Conservation (phyloP, 768 basidiomycete species). For the Mycena haematopus region DNA sequence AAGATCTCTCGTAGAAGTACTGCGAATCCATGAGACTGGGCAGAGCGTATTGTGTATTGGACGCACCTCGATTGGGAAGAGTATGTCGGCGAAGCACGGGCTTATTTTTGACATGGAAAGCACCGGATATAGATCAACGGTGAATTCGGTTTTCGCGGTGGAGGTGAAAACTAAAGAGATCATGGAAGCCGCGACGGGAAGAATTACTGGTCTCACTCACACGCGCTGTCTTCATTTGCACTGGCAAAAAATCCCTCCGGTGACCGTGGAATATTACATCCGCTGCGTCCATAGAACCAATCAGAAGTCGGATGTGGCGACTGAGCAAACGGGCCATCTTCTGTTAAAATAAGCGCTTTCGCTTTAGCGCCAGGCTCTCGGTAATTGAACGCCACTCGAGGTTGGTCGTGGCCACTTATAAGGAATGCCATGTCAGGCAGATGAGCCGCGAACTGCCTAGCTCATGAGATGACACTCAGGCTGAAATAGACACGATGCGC, state of each 20-base stretch:
- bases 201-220: not conserved
- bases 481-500: not conserved
- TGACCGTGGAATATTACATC: not conserved
- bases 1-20: slow-evolving; percentile 13
- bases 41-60: no score
- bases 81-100: slow-evolving; percentile 22
- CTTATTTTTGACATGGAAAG: slow-evolving; percentile 11
- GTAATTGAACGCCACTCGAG: slow-evolving; percentile 20
- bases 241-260: not conserved
- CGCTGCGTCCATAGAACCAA: not conserved
- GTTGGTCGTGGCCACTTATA: slow-evolving; percentile 14
- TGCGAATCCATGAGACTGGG: not conserved
- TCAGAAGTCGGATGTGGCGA: slow-evolving; percentile 6
- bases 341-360: not conserved
- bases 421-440: slow-evolving; percentile 18
- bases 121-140: slow-evolving; percentile 14
- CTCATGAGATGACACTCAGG: no score
- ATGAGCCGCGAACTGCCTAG: slow-evolving; percentile 4
- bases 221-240: slow-evolving; percentile 11
- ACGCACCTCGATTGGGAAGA: slow-evolving; percentile 20
- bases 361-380: not conserved
- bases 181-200: not conserved
- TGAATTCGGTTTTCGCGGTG: slow-evolving; percentile 15
- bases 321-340: slow-evolving; percentile 2
- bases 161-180: not conserved